Conservation (phyloP, 352 stramenopile species). For the Phytopythium helicoides region DNA sequence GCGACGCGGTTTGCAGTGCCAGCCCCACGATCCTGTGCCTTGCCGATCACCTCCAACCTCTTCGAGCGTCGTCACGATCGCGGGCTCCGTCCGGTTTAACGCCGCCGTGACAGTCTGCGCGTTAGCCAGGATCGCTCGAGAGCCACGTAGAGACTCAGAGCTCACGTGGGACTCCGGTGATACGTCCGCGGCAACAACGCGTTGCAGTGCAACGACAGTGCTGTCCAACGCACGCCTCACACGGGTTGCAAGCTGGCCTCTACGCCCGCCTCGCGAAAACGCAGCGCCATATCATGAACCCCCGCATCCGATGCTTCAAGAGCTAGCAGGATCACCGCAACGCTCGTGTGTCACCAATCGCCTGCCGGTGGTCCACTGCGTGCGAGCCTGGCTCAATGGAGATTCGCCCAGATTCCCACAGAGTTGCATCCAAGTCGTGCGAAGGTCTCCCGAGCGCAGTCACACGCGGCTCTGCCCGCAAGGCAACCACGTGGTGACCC, state of each 20-base stretch:
- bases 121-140: too few species aligned
- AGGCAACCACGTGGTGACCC: not conserved
- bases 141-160: not conserved
- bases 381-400: not conserved
- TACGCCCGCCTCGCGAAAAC: not conserved
- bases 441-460: constrained; percentile 8
- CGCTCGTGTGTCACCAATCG: not conserved
- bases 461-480: not conserved
- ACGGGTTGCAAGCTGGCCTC: too few species aligned
- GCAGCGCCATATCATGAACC: not conserved
- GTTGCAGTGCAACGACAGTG: too few species aligned
- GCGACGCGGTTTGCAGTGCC: too few species aligned
- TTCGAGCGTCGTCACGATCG: not conserved
- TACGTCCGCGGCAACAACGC: not conserved
- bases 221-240: too few species aligned
- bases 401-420: constrained; percentile 1
- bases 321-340: not conserved
- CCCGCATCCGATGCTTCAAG: not conserved
- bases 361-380: not conserved
- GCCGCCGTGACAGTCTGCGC: too few species aligned
- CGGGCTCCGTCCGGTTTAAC: too few species aligned
- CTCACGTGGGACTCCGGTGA: constrained; percentile 5
- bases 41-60: not conserved
- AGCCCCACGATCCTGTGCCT: not conserved
- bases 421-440: constrained; percentile 7